Evolutionary conservation across 257 asterid species (phyloP).

Genomic region (Knoxia roxburghii): DNA sequence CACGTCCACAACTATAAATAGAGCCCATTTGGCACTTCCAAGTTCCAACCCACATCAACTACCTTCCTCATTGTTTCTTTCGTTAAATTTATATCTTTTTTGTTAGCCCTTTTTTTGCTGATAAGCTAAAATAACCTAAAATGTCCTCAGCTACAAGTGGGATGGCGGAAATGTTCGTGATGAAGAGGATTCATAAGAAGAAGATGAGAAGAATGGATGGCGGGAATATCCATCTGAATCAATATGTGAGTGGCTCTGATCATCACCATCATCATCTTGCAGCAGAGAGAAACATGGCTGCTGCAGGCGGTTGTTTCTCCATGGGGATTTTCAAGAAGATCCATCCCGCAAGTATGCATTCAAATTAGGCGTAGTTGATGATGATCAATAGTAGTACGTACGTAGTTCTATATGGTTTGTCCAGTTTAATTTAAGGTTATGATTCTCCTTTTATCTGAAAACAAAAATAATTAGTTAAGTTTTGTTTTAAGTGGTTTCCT

Average conservation of each 20-base stretch:
- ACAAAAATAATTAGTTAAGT: too few relatives aligned
- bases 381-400: too few relatives aligned
- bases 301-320: slow-evolving; percentile 28
- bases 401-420: too few relatives aligned
- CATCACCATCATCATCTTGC: not conserved
- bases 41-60: not conserved
- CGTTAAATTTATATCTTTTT: not conserved
- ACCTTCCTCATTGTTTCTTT: not conserved
- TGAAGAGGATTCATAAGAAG: slow-evolving; percentile 37
- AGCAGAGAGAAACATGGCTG: slow-evolving; percentile 8
- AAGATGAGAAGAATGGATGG: slow-evolving; percentile 39
- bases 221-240: not conserved
- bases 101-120: too few relatives aligned
- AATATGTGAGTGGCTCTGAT: not conserved
- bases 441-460: too few relatives aligned
- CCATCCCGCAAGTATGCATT: slow-evolving; percentile 25
- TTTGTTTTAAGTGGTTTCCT: too few relatives aligned
- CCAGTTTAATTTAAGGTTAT: too few relatives aligned
- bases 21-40: not conserved
- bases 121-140: not conserved
- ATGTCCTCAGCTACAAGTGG: slow-evolving; percentile 37
- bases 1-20: not conserved
- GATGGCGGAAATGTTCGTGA: slow-evolving; percentile 39
- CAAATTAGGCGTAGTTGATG: not conserved
- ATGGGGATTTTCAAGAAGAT: slow-evolving; percentile 40